phyloP scores from a whole-genome alignment of 768 basidiomycete species.

The Sistotremastrum niveocremeum region DNA sequence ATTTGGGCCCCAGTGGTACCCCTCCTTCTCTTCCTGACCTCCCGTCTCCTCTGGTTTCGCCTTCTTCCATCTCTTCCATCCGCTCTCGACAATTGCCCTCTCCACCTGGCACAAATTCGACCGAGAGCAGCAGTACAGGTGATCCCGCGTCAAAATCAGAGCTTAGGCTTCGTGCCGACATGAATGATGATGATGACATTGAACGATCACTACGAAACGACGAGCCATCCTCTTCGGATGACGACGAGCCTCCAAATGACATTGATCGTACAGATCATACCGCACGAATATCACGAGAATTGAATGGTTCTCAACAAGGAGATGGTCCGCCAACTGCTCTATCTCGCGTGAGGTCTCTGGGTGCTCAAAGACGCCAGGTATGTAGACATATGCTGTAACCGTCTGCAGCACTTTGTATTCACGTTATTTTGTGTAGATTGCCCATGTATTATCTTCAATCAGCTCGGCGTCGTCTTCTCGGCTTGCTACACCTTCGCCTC shows the following conservation, averaged over 20 bases:
- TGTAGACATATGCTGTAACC: neutral
- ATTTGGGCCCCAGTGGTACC: neutral
- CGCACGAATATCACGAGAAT: conserved; percentile 10
- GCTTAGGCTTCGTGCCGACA: neutral
- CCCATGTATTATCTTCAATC: conserved; percentile 53
- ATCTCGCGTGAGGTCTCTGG: neutral
- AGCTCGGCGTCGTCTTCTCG: conserved; percentile 21
- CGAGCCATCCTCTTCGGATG: conserved; percentile 18
- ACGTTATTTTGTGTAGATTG: conserved; percentile 28
- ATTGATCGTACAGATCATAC: conserved; percentile 27
- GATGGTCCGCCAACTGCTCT: conserved; percentile 8
- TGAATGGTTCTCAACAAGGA: conserved; percentile 15
- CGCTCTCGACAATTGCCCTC: conserved; percentile 44
- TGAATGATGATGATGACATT: conserved; percentile 7
- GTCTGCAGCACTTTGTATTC: neutral
- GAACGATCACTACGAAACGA: conserved; percentile 26
- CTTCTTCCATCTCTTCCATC: conserved; percentile 19
- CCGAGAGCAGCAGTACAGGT: conserved; percentile 65
- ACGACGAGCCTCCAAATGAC: conserved; percentile 21
- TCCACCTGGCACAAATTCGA: conserved; percentile 77
- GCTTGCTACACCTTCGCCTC: conserved; percentile 42
- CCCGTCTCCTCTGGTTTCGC: conserved; percentile 32
- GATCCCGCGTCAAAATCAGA: conserved; percentile 30
- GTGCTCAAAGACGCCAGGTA: neutral
- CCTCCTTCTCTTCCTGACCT: neutral